Evolutionary conservation across 345 rosid genomes (phyloP).

Genomic region (Gossypium bickii): DNA sequence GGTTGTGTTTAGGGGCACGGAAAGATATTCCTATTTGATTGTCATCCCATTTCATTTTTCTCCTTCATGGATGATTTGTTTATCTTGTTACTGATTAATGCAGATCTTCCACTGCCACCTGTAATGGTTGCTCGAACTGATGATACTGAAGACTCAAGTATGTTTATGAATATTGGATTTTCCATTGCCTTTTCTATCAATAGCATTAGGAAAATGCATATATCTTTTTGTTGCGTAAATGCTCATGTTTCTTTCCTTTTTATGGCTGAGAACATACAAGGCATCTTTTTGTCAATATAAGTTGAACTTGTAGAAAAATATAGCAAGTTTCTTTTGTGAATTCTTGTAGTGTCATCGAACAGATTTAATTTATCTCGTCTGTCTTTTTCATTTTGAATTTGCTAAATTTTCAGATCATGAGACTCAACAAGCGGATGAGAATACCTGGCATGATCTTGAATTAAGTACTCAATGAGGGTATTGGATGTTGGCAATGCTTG

Average conservation of each 20-base stretch:
- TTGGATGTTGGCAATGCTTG: neutral
- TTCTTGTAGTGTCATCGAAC: neutral
- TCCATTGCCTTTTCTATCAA: neutral
- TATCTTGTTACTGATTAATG: slow-evolving; percentile 17
- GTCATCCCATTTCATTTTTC: neutral
- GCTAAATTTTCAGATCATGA: slow-evolving; percentile 55
- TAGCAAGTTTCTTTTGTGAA: neutral
- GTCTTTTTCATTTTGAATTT: neutral
- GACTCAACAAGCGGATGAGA: slow-evolving; percentile 55
- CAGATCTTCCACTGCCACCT: slow-evolving; percentile 83
- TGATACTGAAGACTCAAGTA: slow-evolving; percentile 92
- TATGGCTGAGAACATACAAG: neutral
- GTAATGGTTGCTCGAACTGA: slow-evolving; percentile 68
- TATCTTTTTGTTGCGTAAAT: neutral
- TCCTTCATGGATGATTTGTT: slow-evolving; percentile 9
- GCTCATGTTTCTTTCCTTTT: neutral
- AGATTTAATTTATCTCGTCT: neutral
- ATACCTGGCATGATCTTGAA: slow-evolving; percentile 86
- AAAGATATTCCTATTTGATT: neutral
- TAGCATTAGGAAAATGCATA: neutral
- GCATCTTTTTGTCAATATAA: neutral
- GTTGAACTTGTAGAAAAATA: neutral
- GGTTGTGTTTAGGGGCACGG: neutral
- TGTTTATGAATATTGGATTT: slow-evolving; percentile 15
- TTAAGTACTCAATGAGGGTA: slow-evolving; percentile 46